phyloP scores from a whole-genome alignment of 2,329 filamentous ascomycete genomes.

The Fusarium abutilonis region DNA sequence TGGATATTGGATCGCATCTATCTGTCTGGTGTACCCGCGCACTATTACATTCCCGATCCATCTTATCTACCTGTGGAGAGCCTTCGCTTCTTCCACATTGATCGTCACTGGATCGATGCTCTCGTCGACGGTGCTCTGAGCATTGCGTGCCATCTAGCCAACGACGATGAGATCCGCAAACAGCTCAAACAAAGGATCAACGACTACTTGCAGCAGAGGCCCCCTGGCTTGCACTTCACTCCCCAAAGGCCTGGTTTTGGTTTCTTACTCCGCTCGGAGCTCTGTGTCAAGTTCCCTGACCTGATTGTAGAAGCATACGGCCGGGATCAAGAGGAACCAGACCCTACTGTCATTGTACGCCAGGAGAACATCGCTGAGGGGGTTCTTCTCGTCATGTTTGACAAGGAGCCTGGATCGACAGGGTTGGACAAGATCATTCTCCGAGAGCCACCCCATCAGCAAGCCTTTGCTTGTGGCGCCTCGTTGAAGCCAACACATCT shows the following conservation, averaged over 20 bases:
- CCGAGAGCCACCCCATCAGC: too few species aligned
- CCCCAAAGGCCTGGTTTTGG: conserved; percentile 51
- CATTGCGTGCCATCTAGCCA: conserved; percentile 51
- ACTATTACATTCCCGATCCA: conserved; percentile 55
- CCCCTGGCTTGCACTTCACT: conserved; percentile 6
- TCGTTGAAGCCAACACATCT: too few species aligned
- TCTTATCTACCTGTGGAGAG: conserved; percentile 50
- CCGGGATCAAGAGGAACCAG: too few species aligned
- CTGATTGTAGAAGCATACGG: conserved; percentile 28
- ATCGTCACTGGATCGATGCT: conserved; percentile 55
- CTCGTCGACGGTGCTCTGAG: conserved; percentile 57
- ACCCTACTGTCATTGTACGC: too few species aligned
- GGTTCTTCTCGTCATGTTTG: too few species aligned
- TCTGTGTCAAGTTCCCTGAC: conserved; percentile 53
- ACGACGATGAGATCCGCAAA: too few species aligned
- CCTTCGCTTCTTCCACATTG: conserved; percentile 58
- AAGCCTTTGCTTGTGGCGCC: too few species aligned
- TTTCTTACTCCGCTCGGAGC: conserved; percentile 52
- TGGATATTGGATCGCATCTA: conserved; percentile 53
- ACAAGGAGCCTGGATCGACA: too few species aligned
- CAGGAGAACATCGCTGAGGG: too few species aligned
- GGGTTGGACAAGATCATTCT: too few species aligned
- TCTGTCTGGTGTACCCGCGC: conserved; percentile 51
- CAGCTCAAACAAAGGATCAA: conserved; percentile 46
- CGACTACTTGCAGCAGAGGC: conserved; percentile 40